phyloP scores from a whole-genome alignment of 768 basidiomycete species.

The Pleurotus tuber-regium region DNA sequence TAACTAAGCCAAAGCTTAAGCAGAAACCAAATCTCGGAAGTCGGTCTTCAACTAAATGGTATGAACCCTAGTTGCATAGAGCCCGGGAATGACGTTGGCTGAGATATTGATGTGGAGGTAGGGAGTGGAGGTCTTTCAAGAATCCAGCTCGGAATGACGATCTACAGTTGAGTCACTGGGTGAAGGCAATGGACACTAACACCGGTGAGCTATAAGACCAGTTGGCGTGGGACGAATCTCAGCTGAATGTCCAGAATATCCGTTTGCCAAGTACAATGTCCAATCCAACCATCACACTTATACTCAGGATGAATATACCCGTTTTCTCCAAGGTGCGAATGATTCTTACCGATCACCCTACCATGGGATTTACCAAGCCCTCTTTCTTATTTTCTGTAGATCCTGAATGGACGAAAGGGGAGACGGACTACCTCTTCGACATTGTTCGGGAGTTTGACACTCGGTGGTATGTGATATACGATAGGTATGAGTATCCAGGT shows the following conservation, averaged over 20 bases:
- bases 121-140: constrained; percentile 76
- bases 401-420: constrained; percentile 85
- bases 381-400: constrained; percentile 39
- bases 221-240: too few species aligned
- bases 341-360: background rate
- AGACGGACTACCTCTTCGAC: constrained; percentile 89
- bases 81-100: background rate
- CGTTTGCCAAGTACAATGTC: constrained; percentile 82
- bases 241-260: constrained; percentile 60
- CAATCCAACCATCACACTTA: constrained; percentile 66
- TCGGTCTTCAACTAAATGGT: constrained; percentile 73
- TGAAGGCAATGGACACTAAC: constrained; percentile 55
- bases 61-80: constrained; percentile 13
- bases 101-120: constrained; percentile 26
- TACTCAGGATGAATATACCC: constrained; percentile 83
- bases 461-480: constrained; percentile 86
- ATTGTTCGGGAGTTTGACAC: constrained; percentile 80
- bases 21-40: constrained; percentile 78
- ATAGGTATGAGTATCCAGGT: constrained; percentile 80
- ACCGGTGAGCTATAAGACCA: constrained; percentile 57
- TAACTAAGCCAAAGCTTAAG: constrained; percentile 80
- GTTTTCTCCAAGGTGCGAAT: constrained; percentile 66
- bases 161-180: constrained; percentile 83
- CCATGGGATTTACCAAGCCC: background rate
- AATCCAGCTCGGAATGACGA: constrained; percentile 68